These are phyloP conservation scores for Lupinus albus DNA, from an alignment of 306 rosid species.

Conservation along the genomic window DNA sequence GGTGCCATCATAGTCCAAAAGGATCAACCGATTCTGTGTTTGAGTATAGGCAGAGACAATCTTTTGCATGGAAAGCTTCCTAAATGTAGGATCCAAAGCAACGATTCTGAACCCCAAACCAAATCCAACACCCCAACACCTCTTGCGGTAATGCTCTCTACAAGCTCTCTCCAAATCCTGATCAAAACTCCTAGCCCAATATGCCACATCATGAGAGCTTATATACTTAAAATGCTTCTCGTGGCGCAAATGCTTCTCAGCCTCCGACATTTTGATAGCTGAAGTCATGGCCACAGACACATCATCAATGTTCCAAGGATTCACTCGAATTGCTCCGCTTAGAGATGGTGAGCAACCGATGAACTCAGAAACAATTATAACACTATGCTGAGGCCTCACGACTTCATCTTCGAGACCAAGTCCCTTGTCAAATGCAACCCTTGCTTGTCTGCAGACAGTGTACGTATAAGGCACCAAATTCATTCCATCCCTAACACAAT, in stretches of 20 bases:
- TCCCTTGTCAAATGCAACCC: conserved; percentile 53
- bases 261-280: conserved; percentile 51
- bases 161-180: conserved; percentile 72
- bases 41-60: conserved; percentile 47
- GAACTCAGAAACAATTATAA: conserved; percentile 74
- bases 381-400: conserved; percentile 46
- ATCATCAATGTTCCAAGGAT: conserved; percentile 74
- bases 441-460: conserved; percentile 71
- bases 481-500: conserved; percentile 81
- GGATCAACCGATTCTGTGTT: conserved; percentile 58
- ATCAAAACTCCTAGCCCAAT: conserved; percentile 76
- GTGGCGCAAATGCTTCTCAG: conserved; percentile 63
- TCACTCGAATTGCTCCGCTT: conserved; percentile 74
- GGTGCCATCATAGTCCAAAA: conserved; percentile 84
- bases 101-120: conserved; percentile 66
- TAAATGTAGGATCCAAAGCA: conserved; percentile 63
- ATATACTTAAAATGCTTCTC: conserved; percentile 79
- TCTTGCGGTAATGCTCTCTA: conserved; percentile 55
- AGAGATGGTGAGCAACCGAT: conserved; percentile 82
- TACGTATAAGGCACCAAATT: conserved; percentile 71
- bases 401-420: conserved; percentile 33
- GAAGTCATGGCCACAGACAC: conserved; percentile 62
- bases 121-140: conserved; percentile 63
- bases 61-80: conserved; percentile 55
- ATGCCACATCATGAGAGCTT: conserved; percentile 71